Percentiles rank a stretch among this genome's conserved stretches.
phyloP scores from a whole-genome alignment of 768 basidiomycete genomes.

The Hygrophoropsis aurantiaca region DNA sequence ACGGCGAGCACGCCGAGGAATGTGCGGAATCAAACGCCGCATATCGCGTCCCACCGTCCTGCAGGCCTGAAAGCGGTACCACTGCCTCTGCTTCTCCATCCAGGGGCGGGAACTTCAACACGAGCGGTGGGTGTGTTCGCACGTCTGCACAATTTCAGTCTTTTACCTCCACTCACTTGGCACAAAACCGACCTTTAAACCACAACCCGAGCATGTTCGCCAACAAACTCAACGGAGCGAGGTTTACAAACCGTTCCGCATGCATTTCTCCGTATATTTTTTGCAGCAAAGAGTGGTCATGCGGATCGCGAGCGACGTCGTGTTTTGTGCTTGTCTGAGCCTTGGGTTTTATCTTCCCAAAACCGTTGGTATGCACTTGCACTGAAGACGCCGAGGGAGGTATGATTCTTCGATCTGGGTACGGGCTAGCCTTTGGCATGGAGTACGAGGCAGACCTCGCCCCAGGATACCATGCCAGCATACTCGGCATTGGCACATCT shows the following conservation, averaged over 20 bases:
- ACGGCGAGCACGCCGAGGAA: slow-evolving; percentile 42
- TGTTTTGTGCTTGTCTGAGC: too few species aligned
- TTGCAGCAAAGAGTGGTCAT: slow-evolving; percentile 66
- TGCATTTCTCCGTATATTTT: slow-evolving; percentile 70
- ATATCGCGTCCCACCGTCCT: slow-evolving; percentile 44
- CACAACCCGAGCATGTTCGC: slow-evolving; percentile 55
- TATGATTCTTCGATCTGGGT: too few species aligned
- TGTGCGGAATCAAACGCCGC: slow-evolving; percentile 47
- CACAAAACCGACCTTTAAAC: slow-evolving; percentile 52
- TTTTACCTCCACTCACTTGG: background rate
- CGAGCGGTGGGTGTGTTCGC: slow-evolving; percentile 63
- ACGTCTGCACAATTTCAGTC: slow-evolving; percentile 59
- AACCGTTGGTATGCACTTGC: too few species aligned
- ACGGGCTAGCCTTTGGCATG: too few species aligned
- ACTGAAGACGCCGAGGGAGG: too few species aligned
- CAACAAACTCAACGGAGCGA: slow-evolving; percentile 60
- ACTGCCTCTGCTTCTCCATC: background rate
- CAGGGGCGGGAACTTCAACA: slow-evolving; percentile 57
- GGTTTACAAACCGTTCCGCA: slow-evolving; percentile 65
- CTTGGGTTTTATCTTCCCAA: background rate
- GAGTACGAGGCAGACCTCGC: background rate
- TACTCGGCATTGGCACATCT: background rate
- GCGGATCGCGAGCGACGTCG: slow-evolving; percentile 45
- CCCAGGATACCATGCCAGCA: slow-evolving; percentile 1
- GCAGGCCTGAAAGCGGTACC: slow-evolving; percentile 31